Conservation (phyloP, 495 filamentous ascomycete genomes). For the Pyrenula massariospora region DNA sequence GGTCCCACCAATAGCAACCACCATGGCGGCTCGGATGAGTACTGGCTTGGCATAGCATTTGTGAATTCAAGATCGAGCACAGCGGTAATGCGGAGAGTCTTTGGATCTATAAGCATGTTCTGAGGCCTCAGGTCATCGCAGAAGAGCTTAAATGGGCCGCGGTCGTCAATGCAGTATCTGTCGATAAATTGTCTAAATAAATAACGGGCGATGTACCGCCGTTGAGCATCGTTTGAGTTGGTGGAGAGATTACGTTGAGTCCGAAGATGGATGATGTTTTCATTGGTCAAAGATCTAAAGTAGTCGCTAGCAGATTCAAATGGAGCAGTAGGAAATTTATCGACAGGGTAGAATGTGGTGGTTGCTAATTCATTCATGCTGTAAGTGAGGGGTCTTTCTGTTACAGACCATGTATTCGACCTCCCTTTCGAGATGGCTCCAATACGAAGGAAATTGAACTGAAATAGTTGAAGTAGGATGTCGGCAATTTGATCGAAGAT, state of each 20-base stretch:
- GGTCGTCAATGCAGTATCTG: slow-evolving; percentile 22
- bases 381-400: slow-evolving; percentile 23
- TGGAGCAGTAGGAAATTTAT: slow-evolving; percentile 19
- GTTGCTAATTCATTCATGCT: slow-evolving; percentile 29
- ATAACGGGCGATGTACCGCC: slow-evolving; percentile 26
- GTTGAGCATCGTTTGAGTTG: slow-evolving; percentile 17
- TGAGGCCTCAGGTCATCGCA: slow-evolving; percentile 28
- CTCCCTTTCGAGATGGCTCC: slow-evolving; percentile 22
- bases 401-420: slow-evolving; percentile 17
- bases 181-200: slow-evolving; percentile 23
- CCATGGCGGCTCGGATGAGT: slow-evolving; percentile 28
- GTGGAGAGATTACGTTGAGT: slow-evolving; percentile 26
- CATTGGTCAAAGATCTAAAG: slow-evolving; percentile 17
- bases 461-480: slow-evolving; percentile 25
- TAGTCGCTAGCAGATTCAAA: slow-evolving; percentile 24
- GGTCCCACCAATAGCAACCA: slow-evolving; percentile 27
- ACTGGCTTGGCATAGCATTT: slow-evolving; percentile 29
- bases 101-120: slow-evolving; percentile 27
- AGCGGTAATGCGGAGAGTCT: slow-evolving; percentile 26
- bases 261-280: slow-evolving; percentile 22
- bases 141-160: slow-evolving; percentile 24
- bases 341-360: slow-evolving; percentile 19
- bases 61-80: slow-evolving; percentile 30
- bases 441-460: slow-evolving; percentile 22
- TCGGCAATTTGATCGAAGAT: slow-evolving; percentile 24